Evolutionary conservation across 768 basidiomycete genomes (phyloP).

Genomic region (Termitomyces bulborhizus): DNA sequence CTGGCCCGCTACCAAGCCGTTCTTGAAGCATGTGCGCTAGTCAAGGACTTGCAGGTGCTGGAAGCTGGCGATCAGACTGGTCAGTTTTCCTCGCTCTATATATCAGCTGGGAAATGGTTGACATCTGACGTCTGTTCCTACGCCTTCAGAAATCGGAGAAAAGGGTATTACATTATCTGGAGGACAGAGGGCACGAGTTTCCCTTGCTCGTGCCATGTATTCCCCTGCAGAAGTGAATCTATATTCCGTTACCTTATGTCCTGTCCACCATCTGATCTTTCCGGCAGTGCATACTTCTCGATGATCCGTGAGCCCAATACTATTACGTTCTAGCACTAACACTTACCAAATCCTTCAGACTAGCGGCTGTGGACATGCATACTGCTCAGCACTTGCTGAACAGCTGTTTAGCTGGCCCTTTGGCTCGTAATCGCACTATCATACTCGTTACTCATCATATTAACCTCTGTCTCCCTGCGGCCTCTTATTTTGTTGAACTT

Average conservation of each 20-base stretch:
- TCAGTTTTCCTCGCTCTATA: conserved; percentile 15
- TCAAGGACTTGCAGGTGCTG: conserved; percentile 64
- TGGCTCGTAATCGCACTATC: conserved; percentile 63
- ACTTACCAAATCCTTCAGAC: conserved; percentile 22
- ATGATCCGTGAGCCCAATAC: conserved; percentile 54
- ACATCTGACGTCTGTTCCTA: background rate
- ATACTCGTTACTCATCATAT: conserved; percentile 84
- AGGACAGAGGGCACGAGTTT: conserved; percentile 68
- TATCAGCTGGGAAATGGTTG: background rate
- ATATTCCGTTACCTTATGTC: background rate
- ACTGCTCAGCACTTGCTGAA: conserved; percentile 66
- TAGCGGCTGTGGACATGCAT: conserved; percentile 75
- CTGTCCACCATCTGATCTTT: background rate
- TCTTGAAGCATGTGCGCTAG: conserved; percentile 69
- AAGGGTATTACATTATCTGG: conserved; percentile 74
- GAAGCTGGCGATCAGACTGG: conserved; percentile 77
- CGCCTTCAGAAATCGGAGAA: conserved; percentile 62
- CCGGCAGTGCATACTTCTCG: conserved; percentile 51
- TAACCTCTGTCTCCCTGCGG: conserved; percentile 60
- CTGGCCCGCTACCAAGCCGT: conserved; percentile 59
- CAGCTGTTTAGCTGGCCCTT: conserved; percentile 54
- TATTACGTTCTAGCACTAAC: background rate
- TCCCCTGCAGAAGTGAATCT: conserved; percentile 50
- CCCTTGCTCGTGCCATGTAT: conserved; percentile 77
- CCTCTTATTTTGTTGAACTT: conserved; percentile 63